Conservation (phyloP, 257 asterid species). For the Solanum chmielewskii region DNA sequence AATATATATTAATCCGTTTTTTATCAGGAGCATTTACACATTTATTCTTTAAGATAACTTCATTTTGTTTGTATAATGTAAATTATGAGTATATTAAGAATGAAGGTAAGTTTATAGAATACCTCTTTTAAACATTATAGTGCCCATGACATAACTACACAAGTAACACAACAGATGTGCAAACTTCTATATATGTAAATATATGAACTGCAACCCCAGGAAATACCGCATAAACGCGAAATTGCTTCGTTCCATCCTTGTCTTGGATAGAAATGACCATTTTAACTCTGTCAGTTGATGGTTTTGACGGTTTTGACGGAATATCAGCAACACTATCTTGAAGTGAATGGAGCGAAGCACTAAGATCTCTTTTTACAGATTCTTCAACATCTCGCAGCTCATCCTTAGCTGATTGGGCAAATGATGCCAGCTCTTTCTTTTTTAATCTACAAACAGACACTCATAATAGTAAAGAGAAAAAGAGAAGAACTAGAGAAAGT, state of each 20-base stretch:
- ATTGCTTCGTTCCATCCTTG: constrained; percentile 7
- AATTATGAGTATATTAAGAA: neutral
- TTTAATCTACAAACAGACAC: constrained; percentile 41
- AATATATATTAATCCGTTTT: neutral
- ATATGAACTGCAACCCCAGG: neutral
- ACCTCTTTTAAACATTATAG: neutral
- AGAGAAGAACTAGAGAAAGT: neutral
- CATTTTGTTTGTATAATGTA: neutral
- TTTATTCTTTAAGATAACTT: neutral
- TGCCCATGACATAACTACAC: neutral
- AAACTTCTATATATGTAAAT: neutral
- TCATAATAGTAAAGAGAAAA: constrained; percentile 1
- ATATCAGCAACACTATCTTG: constrained; percentile 6
- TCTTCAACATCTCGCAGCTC: constrained; percentile 18
- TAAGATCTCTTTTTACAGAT: constrained; percentile 11
- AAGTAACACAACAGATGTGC: neutral
- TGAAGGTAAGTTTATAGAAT: neutral
- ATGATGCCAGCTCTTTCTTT: constrained; percentile 64
- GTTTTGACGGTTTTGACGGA: neutral
- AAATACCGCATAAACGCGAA: constrained; percentile 11
- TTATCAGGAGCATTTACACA: neutral
- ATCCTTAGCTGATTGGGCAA: constrained; percentile 45
- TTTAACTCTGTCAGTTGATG: constrained; percentile 11
- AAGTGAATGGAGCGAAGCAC: constrained; percentile 2
- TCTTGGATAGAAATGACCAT: constrained; percentile 11